Evolutionary conservation across 2,329 filamentous ascomycete genomes (phyloP).

Genomic region (Esteya vermicola): DNA sequence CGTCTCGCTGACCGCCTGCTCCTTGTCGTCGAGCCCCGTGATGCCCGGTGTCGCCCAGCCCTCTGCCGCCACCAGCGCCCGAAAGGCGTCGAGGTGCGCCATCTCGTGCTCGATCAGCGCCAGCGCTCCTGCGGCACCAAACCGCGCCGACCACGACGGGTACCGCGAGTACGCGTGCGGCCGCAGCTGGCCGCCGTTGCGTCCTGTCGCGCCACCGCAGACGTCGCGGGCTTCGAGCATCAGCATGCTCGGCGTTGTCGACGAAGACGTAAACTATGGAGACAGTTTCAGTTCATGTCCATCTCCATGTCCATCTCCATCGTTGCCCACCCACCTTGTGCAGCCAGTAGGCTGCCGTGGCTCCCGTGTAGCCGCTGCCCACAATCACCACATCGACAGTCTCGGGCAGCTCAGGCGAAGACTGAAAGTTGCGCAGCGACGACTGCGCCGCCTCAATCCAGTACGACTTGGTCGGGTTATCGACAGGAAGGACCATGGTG

Average conservation of each 20-base stretch:
- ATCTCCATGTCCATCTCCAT: too few species aligned
- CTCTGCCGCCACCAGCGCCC: not conserved
- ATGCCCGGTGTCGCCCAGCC: too few species aligned
- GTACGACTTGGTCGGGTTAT: constrained; percentile 40
- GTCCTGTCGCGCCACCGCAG: constrained; percentile 51
- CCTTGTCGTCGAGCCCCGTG: too few species aligned
- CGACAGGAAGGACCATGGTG: constrained; percentile 6
- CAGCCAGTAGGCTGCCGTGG: constrained; percentile 33
- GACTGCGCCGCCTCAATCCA: constrained; percentile 41
- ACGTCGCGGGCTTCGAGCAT: constrained; percentile 52
- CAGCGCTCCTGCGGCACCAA: not conserved
- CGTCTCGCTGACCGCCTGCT: too few species aligned
- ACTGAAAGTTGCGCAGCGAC: constrained; percentile 33
- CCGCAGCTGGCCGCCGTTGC: constrained; percentile 21
- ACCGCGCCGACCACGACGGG: not conserved
- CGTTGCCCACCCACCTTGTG: not conserved
- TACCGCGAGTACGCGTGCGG: constrained; percentile 3
- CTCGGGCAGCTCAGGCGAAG: constrained; percentile 31
- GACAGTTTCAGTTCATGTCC: too few species aligned
- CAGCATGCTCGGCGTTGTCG: constrained; percentile 25
- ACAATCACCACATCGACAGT: constrained; percentile 45
- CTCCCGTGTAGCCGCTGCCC: constrained; percentile 49
- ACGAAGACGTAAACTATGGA: not conserved
- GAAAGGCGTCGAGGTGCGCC: constrained; percentile 1
- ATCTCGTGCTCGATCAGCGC: constrained; percentile 2